These are phyloP conservation scores for Darksidea phi DNA, from an alignment of 495 filamentous ascomycete genomes.

Conservation along the genomic window DNA sequence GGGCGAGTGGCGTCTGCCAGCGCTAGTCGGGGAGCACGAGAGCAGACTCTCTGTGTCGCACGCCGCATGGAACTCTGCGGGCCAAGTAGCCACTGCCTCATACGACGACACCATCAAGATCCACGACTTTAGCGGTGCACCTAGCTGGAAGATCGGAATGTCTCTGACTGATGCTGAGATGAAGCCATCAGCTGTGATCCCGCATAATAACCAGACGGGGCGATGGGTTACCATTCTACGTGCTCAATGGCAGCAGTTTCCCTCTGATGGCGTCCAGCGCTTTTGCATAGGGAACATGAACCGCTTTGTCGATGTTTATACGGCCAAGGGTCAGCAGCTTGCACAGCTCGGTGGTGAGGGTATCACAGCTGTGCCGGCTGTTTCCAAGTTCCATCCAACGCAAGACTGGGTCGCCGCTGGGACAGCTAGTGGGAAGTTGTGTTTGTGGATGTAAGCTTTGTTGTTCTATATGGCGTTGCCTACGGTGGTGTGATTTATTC, in stretches of 20 bases:
- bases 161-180: constrained; percentile 61
- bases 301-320: constrained; percentile 89
- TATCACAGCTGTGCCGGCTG: constrained; percentile 91
- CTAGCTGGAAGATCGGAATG: constrained; percentile 62
- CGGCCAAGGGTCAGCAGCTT: constrained; percentile 75
- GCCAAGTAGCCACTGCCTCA: constrained; percentile 83
- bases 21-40: constrained; percentile 74
- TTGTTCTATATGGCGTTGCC: not conserved
- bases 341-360: constrained; percentile 85
- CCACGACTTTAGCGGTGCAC: constrained; percentile 68
- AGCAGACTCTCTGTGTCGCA: constrained; percentile 84
- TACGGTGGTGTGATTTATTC: not conserved
- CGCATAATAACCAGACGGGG: constrained; percentile 95
- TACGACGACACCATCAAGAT: constrained; percentile 97
- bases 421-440: constrained; percentile 88
- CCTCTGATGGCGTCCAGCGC: constrained; percentile 72
- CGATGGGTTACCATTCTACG: constrained; percentile 79
- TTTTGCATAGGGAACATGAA: constrained; percentile 98
- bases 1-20: constrained; percentile 54
- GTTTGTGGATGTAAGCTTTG: constrained; percentile 74
- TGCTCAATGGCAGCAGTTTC: constrained; percentile 85
- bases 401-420: constrained; percentile 91
- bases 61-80: constrained; percentile 78
- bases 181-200: constrained; percentile 64
- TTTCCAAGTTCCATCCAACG: constrained; percentile 83